Evolutionary conservation across 345 rosid species (phyloP).

Genomic region (Durio zibethinus): DNA sequence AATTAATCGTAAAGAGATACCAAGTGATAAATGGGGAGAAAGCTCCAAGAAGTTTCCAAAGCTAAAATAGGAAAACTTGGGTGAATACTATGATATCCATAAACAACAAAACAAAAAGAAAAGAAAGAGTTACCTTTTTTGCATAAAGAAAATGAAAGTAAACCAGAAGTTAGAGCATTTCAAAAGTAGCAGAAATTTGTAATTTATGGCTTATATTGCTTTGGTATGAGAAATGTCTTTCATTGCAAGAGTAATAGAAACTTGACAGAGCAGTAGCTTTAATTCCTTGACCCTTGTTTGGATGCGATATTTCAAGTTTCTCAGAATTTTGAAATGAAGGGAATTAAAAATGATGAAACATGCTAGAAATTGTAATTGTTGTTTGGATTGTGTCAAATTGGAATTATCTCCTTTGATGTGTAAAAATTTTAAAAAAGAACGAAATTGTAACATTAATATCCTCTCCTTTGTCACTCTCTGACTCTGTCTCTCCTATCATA

Average conservation of each 20-base stretch:
- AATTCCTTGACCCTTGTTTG: background rate
- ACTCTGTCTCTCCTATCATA: too few species aligned
- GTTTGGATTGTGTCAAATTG: too few species aligned
- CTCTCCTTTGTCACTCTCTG: too few species aligned
- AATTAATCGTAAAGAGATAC: background rate
- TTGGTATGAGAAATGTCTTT: background rate
- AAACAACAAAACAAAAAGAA: background rate
- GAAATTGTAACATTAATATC: too few species aligned
- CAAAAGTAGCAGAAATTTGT: background rate
- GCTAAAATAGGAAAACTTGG: background rate
- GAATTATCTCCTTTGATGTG: too few species aligned
- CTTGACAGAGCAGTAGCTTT: background rate
- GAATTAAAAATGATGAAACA: background rate
- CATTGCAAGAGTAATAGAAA: background rate
- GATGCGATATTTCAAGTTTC: background rate
- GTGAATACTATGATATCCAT: background rate
- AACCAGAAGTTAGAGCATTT: background rate
- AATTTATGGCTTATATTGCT: background rate
- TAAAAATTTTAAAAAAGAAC: too few species aligned
- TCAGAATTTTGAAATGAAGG: background rate
- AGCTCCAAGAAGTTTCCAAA: background rate
- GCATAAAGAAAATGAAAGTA: background rate
- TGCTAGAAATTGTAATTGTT: background rate
- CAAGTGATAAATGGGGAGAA: background rate
- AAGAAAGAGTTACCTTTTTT: background rate